Evolutionary conservation across 768 basidiomycete genomes (phyloP).

Genomic region (Artomyces pyxidatus): DNA sequence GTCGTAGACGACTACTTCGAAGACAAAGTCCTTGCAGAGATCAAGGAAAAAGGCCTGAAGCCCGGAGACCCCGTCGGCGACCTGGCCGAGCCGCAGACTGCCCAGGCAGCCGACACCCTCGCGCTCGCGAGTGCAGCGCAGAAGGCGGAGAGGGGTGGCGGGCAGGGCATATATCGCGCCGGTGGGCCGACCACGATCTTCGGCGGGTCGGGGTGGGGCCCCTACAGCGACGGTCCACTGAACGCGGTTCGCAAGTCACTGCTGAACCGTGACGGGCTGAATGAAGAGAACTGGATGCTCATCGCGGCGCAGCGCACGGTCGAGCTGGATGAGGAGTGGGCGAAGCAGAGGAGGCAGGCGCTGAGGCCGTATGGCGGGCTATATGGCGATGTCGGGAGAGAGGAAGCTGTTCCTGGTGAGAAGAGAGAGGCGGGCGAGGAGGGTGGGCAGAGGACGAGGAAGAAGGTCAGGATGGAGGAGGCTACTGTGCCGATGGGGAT

Average conservation of each 20-base stretch:
- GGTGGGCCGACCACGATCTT: slow-evolving; percentile 93
- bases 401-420: slow-evolving; percentile 24
- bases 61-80: slow-evolving; percentile 80
- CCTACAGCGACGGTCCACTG: slow-evolving; percentile 81
- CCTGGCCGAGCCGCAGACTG: slow-evolving; percentile 52
- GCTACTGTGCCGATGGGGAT: slow-evolving; percentile 48
- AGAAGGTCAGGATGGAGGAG: slow-evolving; percentile 13
- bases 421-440: slow-evolving; percentile 20
- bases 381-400: slow-evolving; percentile 24
- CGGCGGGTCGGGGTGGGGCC: slow-evolving; percentile 75
- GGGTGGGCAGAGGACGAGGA: slow-evolving; percentile 16
- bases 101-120: slow-evolving; percentile 34
- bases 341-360: slow-evolving; percentile 46
- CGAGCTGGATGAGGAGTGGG: slow-evolving; percentile 60
- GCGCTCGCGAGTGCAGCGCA: slow-evolving; percentile 28
- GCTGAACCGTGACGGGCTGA: slow-evolving; percentile 71
- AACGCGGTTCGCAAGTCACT: slow-evolving; percentile 78
- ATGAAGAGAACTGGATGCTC: slow-evolving; percentile 90
- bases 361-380: slow-evolving; percentile 45
- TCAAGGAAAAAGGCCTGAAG: slow-evolving; percentile 72
- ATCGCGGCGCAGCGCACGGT: slow-evolving; percentile 60
- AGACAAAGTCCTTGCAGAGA: slow-evolving; percentile 68
- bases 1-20: slow-evolving; percentile 96
- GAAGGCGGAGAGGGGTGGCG: slow-evolving; percentile 42
- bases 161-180: slow-evolving; percentile 76